Percentiles rank a stretch among this genome's conserved stretches.
phyloP scores from a whole-genome alignment of 1,284 basidiomycete species.

The Xerocomus minutiporus region DNA sequence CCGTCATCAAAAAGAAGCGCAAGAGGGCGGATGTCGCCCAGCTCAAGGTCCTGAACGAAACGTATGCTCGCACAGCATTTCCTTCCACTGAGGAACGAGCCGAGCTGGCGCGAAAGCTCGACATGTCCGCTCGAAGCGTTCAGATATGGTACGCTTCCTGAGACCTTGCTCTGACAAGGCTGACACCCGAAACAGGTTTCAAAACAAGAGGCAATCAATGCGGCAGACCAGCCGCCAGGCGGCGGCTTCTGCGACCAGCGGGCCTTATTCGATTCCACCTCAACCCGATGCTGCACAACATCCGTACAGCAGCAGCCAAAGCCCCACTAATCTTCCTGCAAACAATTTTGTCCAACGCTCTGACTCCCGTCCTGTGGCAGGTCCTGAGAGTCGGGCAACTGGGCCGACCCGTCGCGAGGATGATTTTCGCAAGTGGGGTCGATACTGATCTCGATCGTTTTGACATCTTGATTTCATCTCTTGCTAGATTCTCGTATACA shows the following conservation, averaged over 20 bases:
- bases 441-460: constrained; percentile 45
- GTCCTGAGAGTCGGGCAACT: constrained; percentile 31
- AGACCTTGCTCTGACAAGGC: constrained; percentile 14
- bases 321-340: constrained; percentile 33
- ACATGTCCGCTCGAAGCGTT: constrained; percentile 79
- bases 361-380: constrained; percentile 35
- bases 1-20: constrained; percentile 77
- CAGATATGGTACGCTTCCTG: constrained; percentile 67
- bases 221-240: constrained; percentile 68
- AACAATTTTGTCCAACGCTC: constrained; percentile 38
- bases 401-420: constrained; percentile 36
- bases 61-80: constrained; percentile 74
- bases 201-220: constrained; percentile 79
- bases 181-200: constrained; percentile 55
- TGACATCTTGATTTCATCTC: constrained; percentile 35
- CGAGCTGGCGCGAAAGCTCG: constrained; percentile 66
- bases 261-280: constrained; percentile 44
- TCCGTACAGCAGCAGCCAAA: constrained; percentile 34
- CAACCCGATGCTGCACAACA: constrained; percentile 31
- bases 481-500: constrained; percentile 34
- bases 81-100: constrained; percentile 81
- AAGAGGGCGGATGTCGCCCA: constrained; percentile 77
- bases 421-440: constrained; percentile 48
- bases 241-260: constrained; percentile 37
- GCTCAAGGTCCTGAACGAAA: constrained; percentile 73